phyloP scores from a whole-genome alignment of 2,329 filamentous ascomycete genomes.

The Purpureocillium lavendulum region DNA sequence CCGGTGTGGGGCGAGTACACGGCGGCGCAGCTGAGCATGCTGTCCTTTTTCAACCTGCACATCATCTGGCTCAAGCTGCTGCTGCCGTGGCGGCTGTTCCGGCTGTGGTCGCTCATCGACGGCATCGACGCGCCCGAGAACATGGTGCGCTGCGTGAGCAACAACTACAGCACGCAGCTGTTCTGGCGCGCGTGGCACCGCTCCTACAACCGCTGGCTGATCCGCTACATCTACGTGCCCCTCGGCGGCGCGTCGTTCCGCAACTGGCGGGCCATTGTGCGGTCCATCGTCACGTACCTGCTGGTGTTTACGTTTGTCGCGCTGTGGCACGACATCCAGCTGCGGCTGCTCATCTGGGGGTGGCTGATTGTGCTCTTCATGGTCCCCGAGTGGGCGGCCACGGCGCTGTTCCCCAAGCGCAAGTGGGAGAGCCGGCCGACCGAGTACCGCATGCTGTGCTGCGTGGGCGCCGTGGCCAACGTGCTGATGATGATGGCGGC shows the following conservation, averaged over 20 bases:
- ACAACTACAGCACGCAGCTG: slow-evolving; percentile 83
- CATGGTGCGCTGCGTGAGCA: slow-evolving; percentile 91
- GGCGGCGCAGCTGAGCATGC: slow-evolving; percentile 76
- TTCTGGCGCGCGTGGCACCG: slow-evolving; percentile 98
- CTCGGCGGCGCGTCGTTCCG: slow-evolving; percentile 62
- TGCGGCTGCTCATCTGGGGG: slow-evolving; percentile 86
- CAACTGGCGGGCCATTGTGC: slow-evolving; percentile 35
- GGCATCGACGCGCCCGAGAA: slow-evolving; percentile 95
- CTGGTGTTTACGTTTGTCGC: slow-evolving; percentile 94
- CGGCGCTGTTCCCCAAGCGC: slow-evolving; percentile 61
- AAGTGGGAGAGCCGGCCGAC: slow-evolving; percentile 64
- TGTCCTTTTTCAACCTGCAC: slow-evolving; percentile 93
- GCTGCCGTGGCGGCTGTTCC: slow-evolving; percentile 96
- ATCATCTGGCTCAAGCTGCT: slow-evolving; percentile 97
- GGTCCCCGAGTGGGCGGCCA: slow-evolving; percentile 72
- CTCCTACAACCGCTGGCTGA: slow-evolving; percentile 87
- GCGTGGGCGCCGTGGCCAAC: slow-evolving; percentile 72
- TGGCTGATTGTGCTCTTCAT: slow-evolving; percentile 96
- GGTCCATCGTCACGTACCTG: slow-evolving; percentile 67
- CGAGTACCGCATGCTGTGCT: slow-evolving; percentile 71
- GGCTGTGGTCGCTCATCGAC: slow-evolving; percentile 88
- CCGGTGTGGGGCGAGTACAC: slow-evolving; percentile 80
- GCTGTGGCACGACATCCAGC: slow-evolving; percentile 94
- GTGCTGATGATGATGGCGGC: slow-evolving; percentile 93
- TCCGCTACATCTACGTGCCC: slow-evolving; percentile 90